Base-by-base conservation (phyloP, 306 rosid species). In the Cucumis cinereus region DNA sequence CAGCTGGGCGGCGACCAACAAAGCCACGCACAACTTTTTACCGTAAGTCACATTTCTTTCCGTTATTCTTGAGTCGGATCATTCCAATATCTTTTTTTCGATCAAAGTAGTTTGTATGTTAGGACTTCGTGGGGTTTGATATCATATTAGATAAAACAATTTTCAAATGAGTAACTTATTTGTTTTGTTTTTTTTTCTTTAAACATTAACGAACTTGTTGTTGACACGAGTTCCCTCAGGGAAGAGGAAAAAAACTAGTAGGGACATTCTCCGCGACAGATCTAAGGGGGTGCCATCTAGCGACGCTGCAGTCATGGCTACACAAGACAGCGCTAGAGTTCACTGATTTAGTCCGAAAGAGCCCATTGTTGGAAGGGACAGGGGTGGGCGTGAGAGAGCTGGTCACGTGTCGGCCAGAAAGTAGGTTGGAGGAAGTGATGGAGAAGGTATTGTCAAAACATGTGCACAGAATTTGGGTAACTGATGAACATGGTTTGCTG, bases 401-500 rank as follows among this genome's bases (percentile, higher is more conserved):
- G 38, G 90, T 94, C 78, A 79, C 87, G 3, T 94, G 99, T 22
- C 22, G 20, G 23, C 67, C 77, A 1, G 91, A 87, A 11, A 82
- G 93, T 1, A 20, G 91, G 4, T 53, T 94, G 10, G 82, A 66
- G 0, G 86, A 87, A 76, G 92, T 89, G 6, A 82, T 90, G 7
- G 86, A 87, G 10, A 89, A 89, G 88, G 90, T 85, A 2, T 84
- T 94, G 13, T 60, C 83, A 0, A 84, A 80, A 41, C 93, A 88
- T 33, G 99, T 94, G 36, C 99, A 94, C 73, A 77, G 97, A 24
- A 55, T 92, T 41, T 92, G 99, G 99, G 95, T 87, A 33, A 96
- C 89, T 71, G 95, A 92, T 75, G 79, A 73, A 10, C 83, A 87
- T 16, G 92, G 93, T 69, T 85, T 89, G 79, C 99, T 94, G 13